Percentiles rank a stretch among this genome's conserved stretches.
phyloP scores from a whole-genome alignment of 345 rosid genomes.

The Pelargonium nanum region DNA sequence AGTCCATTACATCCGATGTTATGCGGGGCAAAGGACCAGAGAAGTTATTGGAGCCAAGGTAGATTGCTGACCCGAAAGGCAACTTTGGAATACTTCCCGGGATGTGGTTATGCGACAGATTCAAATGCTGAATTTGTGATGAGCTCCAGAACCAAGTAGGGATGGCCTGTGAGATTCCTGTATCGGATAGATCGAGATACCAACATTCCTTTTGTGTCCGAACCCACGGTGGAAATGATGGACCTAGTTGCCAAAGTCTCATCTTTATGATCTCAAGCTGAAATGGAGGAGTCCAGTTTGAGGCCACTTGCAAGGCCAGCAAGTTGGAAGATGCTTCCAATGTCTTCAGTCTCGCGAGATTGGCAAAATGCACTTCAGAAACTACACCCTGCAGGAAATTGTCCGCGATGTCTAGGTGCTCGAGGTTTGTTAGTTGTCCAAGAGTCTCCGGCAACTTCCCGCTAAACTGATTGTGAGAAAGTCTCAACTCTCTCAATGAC shows the following conservation, averaged over 20 bases:
- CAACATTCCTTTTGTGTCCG: constrained; percentile 1
- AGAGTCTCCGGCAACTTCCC: background rate
- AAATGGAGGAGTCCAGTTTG: constrained; percentile 23
- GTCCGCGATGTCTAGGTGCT: background rate
- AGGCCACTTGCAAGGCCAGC: constrained; percentile 9
- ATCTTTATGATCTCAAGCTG: constrained; percentile 5
- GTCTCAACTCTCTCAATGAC: constrained; percentile 5
- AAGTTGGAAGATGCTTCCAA: constrained; percentile 12
- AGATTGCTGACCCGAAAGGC: background rate
- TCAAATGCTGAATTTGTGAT: background rate
- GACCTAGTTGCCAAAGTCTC: constrained; percentile 17
- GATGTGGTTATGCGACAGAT: constrained; percentile 22
- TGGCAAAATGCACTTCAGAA: constrained; percentile 15
- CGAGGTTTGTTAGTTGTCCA: constrained; percentile 5
- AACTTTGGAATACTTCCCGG: constrained; percentile 19
- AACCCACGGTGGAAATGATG: constrained; percentile 25
- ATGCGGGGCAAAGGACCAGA: constrained; percentile 10
- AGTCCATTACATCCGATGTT: constrained; percentile 4
- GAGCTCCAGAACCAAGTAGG: constrained; percentile 20
- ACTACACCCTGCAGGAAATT: constrained; percentile 19
- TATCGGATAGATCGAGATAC: constrained; percentile 15
- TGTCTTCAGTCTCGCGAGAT: constrained; percentile 12
- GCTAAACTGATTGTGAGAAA: constrained; percentile 8
- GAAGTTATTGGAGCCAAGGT: constrained; percentile 14
- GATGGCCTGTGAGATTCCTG: constrained; percentile 15